Evolutionary conservation across 176 grass and related monocot genomes (phyloP).

Genomic region (Triticum timopheevii): DNA sequence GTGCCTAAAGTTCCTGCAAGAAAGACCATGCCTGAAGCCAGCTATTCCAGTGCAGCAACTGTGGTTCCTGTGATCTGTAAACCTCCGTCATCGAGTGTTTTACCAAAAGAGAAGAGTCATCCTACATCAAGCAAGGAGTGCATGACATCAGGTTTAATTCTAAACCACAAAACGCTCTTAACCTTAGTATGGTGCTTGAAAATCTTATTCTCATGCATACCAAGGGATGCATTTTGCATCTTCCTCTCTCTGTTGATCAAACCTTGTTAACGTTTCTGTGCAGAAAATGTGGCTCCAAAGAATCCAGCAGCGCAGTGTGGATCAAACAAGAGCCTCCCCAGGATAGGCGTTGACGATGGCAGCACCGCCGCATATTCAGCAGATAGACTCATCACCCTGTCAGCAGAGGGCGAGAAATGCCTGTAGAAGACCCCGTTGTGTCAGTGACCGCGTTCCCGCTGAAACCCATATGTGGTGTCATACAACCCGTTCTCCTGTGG

Average conservation of each 20-base stretch:
- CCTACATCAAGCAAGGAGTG: background rate
- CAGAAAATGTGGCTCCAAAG: background rate
- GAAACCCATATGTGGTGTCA: background rate
- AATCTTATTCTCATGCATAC: background rate
- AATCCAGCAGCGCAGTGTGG: background rate
- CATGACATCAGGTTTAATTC: background rate
- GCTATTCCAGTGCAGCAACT: background rate
- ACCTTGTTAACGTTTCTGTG: background rate
- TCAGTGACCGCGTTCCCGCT: background rate
- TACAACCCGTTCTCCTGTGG: background rate
- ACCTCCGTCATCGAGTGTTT: background rate
- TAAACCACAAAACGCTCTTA: background rate
- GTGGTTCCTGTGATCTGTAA: constrained; percentile 4
- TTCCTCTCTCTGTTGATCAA: background rate
- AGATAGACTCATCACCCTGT: background rate
- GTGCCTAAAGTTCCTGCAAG: background rate
- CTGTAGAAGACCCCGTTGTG: background rate
- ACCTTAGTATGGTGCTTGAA: constrained; percentile 1
- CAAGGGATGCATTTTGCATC: background rate
- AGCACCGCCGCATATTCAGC: background rate
- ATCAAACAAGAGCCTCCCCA: background rate
- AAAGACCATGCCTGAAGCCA: constrained; percentile 4
- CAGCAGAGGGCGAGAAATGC: background rate
- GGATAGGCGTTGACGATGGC: background rate
- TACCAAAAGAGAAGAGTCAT: background rate